Conservation (phyloP, 768 basidiomycete genomes). For the Amanita brunnescens region DNA sequence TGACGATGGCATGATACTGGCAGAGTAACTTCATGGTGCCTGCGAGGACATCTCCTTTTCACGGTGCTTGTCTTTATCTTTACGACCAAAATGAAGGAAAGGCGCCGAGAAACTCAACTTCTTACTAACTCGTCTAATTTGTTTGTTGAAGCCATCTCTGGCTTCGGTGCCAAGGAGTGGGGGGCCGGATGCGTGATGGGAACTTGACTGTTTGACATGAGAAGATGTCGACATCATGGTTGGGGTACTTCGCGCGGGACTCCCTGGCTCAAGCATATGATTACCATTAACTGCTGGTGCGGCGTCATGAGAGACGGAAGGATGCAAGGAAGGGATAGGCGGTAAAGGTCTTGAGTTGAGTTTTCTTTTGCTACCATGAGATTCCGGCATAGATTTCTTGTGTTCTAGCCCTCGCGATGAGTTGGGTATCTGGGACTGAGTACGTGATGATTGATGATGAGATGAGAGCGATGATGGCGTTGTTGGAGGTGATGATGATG, state of each 20-base stretch:
- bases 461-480: neutral
- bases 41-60: conserved; percentile 11
- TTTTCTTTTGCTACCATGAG: neutral
- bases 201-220: neutral
- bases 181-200: neutral
- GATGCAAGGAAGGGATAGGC: neutral
- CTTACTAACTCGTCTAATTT: conserved; percentile 31
- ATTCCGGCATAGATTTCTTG: conserved; percentile 1
- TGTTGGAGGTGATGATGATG: neutral
- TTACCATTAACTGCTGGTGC: neutral
- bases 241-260: neutral
- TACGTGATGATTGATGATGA: neutral
- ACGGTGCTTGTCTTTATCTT: conserved; percentile 33
- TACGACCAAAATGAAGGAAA: conserved; percentile 49
- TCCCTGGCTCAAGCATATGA: neutral
- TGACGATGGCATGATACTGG: neutral
- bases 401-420: conserved; percentile 2
- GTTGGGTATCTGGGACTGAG: neutral
- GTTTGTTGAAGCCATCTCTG: neutral
- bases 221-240: neutral
- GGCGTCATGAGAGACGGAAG: neutral
- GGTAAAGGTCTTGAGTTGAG: conserved; percentile 1
- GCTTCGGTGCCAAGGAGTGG: neutral
- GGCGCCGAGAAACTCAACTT: conserved; percentile 65
- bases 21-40: conserved; percentile 8